Evolutionary conservation across 2,329 filamentous ascomycete genomes (phyloP).

Genomic region (Epichloe scottii): DNA sequence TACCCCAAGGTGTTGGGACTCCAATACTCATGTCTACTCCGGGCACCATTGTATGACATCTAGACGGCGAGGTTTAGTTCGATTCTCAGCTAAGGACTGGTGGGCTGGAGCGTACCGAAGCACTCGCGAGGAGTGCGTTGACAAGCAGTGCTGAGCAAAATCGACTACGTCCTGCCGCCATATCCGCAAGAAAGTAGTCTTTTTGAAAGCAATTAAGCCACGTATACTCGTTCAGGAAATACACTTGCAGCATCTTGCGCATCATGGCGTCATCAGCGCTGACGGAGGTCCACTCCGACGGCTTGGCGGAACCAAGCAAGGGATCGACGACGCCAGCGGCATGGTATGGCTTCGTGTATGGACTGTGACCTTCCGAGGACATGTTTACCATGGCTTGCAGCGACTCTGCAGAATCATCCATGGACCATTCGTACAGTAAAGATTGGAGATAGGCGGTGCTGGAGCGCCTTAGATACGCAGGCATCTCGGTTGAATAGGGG

Average conservation of each 20-base stretch:
- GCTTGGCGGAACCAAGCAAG: conserved; percentile 15
- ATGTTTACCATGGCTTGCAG: neutral
- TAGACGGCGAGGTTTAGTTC: too few relatives aligned
- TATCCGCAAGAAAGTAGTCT: conserved; percentile 26
- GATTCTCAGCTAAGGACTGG: too few relatives aligned
- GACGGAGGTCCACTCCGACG: conserved; percentile 25
- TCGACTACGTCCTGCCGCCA: conserved; percentile 15
- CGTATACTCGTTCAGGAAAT: conserved; percentile 23
- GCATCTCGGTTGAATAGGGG: conserved; percentile 19
- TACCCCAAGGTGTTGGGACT: conserved; percentile 21
- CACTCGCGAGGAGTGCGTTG: conserved; percentile 23
- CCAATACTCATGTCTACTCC: conserved; percentile 18
- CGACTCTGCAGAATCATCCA: conserved; percentile 1
- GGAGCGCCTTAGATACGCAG: neutral
- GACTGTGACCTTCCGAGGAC: conserved; percentile 7
- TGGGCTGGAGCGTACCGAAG: conserved; percentile 19
- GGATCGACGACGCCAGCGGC: conserved; percentile 23
- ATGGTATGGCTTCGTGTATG: conserved; percentile 25
- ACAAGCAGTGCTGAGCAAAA: conserved; percentile 29
- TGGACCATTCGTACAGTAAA: conserved; percentile 13
- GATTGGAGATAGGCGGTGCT: conserved; percentile 17
- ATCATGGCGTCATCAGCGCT: conserved; percentile 23
- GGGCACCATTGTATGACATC: too few relatives aligned
- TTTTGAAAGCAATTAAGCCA: conserved; percentile 25
- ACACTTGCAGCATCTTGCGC: conserved; percentile 16